Evolutionary conservation across 2,329 filamentous ascomycete genomes (phyloP).

Genomic region (Aspergillus neotritici): DNA sequence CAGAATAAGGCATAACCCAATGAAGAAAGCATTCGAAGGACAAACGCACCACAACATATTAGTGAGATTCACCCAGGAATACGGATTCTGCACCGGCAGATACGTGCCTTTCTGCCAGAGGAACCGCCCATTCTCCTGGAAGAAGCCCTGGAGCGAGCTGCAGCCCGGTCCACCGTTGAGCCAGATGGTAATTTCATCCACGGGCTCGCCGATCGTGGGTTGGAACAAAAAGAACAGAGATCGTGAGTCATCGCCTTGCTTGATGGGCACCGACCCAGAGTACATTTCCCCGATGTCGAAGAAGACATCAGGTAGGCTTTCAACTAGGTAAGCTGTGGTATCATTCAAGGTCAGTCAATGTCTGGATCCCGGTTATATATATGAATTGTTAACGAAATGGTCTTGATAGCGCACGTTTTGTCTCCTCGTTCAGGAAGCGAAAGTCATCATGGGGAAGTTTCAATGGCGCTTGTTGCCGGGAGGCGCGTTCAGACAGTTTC

Average conservation of each 20-base stretch:
- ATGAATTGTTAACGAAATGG: no score
- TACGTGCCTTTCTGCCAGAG: constrained; percentile 65
- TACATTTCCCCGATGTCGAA: constrained; percentile 59
- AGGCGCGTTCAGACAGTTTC: constrained; percentile 17
- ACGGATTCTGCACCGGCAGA: constrained; percentile 60
- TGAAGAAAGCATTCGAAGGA: no score
- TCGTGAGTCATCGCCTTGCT: constrained; percentile 40
- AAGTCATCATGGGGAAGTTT: constrained; percentile 16
- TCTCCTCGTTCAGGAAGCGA: constrained; percentile 23
- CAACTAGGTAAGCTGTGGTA: constrained; percentile 55
- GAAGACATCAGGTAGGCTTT: constrained; percentile 61
- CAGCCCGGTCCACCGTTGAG: constrained; percentile 53
- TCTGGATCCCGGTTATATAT: neutral
- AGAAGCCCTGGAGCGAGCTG: constrained; percentile 59
- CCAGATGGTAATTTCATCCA: constrained; percentile 41
- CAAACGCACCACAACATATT: constrained; percentile 70
- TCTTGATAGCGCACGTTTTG: constrained; percentile 21
- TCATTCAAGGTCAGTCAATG: neutral
- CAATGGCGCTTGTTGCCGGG: constrained; percentile 11
- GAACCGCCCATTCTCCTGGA: constrained; percentile 74
- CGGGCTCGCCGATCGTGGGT: constrained; percentile 39
- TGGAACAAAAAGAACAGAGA: constrained; percentile 48
- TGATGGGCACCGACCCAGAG: constrained; percentile 51
- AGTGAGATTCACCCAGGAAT: constrained; percentile 69
- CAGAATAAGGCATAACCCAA: no score